Conservation (phyloP, 139 green algal species). For the Micractinium sp. region DNA sequence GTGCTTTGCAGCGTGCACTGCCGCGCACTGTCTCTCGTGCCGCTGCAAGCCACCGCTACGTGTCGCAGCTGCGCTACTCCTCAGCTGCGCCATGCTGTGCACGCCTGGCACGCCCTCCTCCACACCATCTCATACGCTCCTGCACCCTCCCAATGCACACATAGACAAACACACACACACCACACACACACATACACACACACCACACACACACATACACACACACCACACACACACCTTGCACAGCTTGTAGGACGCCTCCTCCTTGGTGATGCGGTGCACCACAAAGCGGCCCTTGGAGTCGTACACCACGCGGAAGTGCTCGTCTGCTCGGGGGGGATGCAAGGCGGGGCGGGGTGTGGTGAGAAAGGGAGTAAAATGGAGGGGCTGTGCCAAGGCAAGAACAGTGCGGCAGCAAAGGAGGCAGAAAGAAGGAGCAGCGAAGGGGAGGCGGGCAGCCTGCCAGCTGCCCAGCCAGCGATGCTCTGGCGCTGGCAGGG, state of each 20-base stretch:
- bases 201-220: too few relatives aligned
- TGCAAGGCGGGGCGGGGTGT: background rate
- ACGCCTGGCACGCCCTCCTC: too few relatives aligned
- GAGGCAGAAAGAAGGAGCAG: background rate
- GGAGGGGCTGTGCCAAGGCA: conserved; percentile 35
- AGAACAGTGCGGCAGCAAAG: background rate
- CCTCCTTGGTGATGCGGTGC: conserved; percentile 95
- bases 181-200: too few relatives aligned
- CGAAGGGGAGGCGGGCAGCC: too few relatives aligned
- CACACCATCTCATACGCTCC: too few relatives aligned
- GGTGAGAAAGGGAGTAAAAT: background rate
- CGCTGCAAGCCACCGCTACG: too few relatives aligned
- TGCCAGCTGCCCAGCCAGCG: background rate
- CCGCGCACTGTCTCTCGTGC: too few relatives aligned
- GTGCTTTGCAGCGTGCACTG: too few relatives aligned
- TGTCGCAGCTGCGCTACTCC: too few relatives aligned
- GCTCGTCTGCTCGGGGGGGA: conserved; percentile 54
- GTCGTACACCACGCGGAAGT: conserved; percentile 95
- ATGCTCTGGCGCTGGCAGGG: background rate
- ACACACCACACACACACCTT: conserved; percentile 74
- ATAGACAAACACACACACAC: too few relatives aligned
- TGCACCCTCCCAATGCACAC: too few relatives aligned
- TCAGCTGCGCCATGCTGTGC: too few relatives aligned
- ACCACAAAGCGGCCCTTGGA: conserved; percentile 98
- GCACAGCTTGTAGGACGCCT: conserved; percentile 99